Evolutionary conservation across 2,329 filamentous ascomycete species (phyloP), one percentile per base, ranked within the genome.

Genomic region (Paraphoma sp.): DNA sequence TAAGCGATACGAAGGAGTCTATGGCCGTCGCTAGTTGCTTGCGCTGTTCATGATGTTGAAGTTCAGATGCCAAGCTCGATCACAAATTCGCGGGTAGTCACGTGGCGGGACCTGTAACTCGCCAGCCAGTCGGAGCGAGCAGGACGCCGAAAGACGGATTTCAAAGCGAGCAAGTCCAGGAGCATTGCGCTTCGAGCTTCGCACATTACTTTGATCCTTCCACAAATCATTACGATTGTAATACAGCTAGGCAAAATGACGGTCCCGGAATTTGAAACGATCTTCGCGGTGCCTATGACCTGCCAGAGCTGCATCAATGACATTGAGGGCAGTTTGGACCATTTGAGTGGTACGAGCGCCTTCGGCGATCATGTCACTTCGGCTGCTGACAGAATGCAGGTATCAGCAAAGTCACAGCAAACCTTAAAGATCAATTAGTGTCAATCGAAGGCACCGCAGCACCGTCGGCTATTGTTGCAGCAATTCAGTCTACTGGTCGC

Each of bases 211-310:
- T 16, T 33, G 16, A 23, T 29, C 38, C 28, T 18, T 9, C 12
- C 9, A 17, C 38, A 16, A 14, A 14, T 42, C 40, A 3, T 42
- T 14, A 17, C 40, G 16, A 16, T 17, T 17, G 7, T 6, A 42
- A 6, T 14, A 10, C 33, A 36, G 33, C 3, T 7, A 10, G 18
- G 41, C 48, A 67, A 47, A 12, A 76, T 75, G 73, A 69, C 69
- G 12, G 67, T 75, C 23, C 72, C 72, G 7, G 55, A 64, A 12
- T 76, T 76, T 40, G 73, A 98, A 90, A 96, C 94, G 59, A 89
- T 94, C 63, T 98, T 98, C 78, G 93, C 94, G 62, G 95, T 98
- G 67, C 93, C 93, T 53, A 89, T 98, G 83, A 92, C 89, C 79
- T 98, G 95, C 81, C 89, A 96, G 69, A 83, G 85, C 72, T 98